Base-by-base conservation (phyloP, 805 yeast species). In the Wickerhamomyces alni region DNA sequence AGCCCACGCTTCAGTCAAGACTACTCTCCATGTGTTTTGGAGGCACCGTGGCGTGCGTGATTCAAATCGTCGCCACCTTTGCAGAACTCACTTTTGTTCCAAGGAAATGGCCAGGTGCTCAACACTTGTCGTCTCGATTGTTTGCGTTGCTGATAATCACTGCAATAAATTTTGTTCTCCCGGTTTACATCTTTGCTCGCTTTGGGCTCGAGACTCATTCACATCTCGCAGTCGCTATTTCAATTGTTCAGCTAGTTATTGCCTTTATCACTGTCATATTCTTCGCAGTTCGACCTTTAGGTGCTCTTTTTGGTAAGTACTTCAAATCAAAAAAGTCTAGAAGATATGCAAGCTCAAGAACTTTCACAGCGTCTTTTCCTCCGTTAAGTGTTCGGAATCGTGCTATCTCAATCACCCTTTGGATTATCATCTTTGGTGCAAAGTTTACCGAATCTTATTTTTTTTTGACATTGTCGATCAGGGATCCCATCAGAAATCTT, bases 401-500 rank as follows among this genome's bases (percentile, higher is more conserved):
- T 39, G 62, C 77, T 50, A 74, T 86, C 9, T 85, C 94, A 0
- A 68, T 72, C 48, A 75, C 81, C 0, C 62, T 86, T 44, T 84
- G 94, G 88, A 30, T 72, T 10, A 69, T 75, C 1, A 80, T 86
- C 0, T 83, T 84, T 48, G 44, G 68, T 5, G 77, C 85, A 1
- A 86, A 86, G 54, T 80, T 79, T 48, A 52, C 76, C 25, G 95
- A 86, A 55, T 85, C 94, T 0, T 86, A 86, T 57, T 83, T 83
- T 59, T 86, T 83, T 51, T 64, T 86, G 47, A 81, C 91, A 0
- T 63, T 83, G 36, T 82, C 93, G 3, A 61, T 86, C 32, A 70
- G 80, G 45, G 94, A 82, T 48, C 88, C 94, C 0, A 67, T 85
- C 3, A 64, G 91, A 43, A 89, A 81, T 43, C 64, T 86, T 32